phyloP scores from a whole-genome alignment of 2,329 filamentous ascomycete genomes.

The Monilinia aucupariae region DNA sequence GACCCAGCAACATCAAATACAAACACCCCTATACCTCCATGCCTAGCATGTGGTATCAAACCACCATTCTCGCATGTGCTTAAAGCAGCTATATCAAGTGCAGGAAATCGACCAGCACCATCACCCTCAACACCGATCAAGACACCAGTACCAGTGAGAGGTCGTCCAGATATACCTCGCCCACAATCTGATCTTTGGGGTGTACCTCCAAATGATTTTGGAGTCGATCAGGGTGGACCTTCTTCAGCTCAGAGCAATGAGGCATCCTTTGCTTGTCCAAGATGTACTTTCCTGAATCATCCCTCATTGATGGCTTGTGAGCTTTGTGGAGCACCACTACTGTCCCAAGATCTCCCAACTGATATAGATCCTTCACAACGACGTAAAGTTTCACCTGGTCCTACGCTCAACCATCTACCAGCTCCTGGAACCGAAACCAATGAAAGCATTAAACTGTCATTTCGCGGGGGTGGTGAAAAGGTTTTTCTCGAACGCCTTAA shows the following conservation, averaged over 20 bases:
- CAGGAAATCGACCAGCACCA: constrained; percentile 48
- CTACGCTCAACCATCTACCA: constrained; percentile 45
- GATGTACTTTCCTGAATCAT: constrained; percentile 93
- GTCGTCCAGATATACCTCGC: constrained; percentile 22
- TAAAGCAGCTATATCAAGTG: constrained; percentile 78
- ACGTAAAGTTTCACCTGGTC: constrained; percentile 73
- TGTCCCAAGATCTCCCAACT: constrained; percentile 46
- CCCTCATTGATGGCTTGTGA: constrained; percentile 81
- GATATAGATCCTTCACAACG: constrained; percentile 39
- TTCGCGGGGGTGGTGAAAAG: constrained; percentile 81
- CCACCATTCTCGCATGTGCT: constrained; percentile 75
- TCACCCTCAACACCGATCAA: constrained; percentile 28
- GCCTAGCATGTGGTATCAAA: constrained; percentile 89
- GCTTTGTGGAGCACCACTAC: constrained; percentile 77
- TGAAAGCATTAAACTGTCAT: constrained; percentile 85
- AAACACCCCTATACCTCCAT: constrained; percentile 77
- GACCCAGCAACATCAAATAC: constrained; percentile 75
- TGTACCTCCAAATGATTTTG: constrained; percentile 11
- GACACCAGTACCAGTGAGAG: constrained; percentile 32
- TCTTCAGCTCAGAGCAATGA: constrained; percentile 29
- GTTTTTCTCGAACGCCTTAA: constrained; percentile 87
- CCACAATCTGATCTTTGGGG: constrained; percentile 27
- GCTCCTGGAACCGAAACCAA: constrained; percentile 48
- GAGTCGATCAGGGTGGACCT: not conserved
- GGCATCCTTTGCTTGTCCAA: constrained; percentile 61